Evolutionary conservation across 495 filamentous ascomycete genomes (phyloP).

Genomic region (Polyplosphaeria fusca): DNA sequence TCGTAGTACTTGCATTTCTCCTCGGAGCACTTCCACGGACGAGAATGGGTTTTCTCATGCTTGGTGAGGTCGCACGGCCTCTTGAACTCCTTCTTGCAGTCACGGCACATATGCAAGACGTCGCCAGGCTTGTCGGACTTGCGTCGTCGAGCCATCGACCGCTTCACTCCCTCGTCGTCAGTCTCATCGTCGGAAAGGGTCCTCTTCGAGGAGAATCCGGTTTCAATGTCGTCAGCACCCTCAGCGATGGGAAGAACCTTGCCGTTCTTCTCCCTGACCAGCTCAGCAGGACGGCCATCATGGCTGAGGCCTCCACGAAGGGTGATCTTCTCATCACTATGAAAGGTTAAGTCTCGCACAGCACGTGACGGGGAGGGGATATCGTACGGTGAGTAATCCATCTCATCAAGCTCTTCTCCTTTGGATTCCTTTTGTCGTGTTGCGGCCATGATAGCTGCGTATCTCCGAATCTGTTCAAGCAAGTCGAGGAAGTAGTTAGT

Average conservation of each 20-base stretch:
- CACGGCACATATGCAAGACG: conserved; percentile 39
- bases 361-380: neutral
- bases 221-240: conserved; percentile 41
- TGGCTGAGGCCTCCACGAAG: conserved; percentile 72
- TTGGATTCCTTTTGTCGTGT: conserved; percentile 45
- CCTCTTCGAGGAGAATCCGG: conserved; percentile 19
- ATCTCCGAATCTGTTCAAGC: conserved; percentile 63
- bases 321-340: conserved; percentile 63
- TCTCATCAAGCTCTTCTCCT: conserved; percentile 42
- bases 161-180: conserved; percentile 71
- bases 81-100: conserved; percentile 87
- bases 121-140: conserved; percentile 59
- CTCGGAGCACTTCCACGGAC: conserved; percentile 88
- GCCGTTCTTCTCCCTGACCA: conserved; percentile 71
- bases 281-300: conserved; percentile 72
- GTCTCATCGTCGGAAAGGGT: conserved; percentile 26
- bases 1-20: conserved; percentile 78
- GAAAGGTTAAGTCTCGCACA: conserved; percentile 8
- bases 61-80: conserved; percentile 89
- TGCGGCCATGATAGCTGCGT: conserved; percentile 51
- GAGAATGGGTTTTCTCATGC: conserved; percentile 94
- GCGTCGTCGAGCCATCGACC: conserved; percentile 87
- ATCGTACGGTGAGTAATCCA: conserved; percentile 45
- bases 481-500: conserved; percentile 93
- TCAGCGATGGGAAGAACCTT: conserved; percentile 67